Conservation (phyloP, 192 early-diverging fungal species). For the Coemansia sp. region DNA sequence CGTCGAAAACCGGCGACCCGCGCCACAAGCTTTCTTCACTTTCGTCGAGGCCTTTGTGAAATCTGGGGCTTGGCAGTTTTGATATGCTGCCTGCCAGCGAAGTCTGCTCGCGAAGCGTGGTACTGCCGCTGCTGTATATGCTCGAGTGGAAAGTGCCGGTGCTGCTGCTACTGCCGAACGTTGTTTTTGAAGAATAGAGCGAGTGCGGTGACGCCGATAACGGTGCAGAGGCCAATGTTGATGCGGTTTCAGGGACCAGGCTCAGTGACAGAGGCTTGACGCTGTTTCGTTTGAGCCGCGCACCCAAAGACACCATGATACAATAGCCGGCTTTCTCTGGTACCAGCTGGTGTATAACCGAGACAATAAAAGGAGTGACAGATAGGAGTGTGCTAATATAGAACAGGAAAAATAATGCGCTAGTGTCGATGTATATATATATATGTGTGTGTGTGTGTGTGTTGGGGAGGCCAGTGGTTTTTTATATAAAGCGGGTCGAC, state of each 20-base stretch:
- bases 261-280: conserved; percentile 15
- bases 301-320: conserved; percentile 23
- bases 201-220: not conserved
- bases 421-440: too few species aligned
- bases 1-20: conserved; percentile 49
- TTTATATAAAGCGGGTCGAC: not conserved
- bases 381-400: too few species aligned
- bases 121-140: not conserved
- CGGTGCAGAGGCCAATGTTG: not conserved
- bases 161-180: not conserved
- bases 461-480: not conserved
- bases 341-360: too few species aligned
- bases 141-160: not conserved
- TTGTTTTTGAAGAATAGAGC: not conserved
- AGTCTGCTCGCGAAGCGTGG: not conserved
- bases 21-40: conserved; percentile 22
- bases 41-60: not conserved
- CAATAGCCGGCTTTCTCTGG: not conserved
- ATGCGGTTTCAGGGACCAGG: conserved; percentile 1
- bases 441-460: too few species aligned
- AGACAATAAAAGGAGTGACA: too few species aligned
- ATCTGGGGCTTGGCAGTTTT: not conserved
- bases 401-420: too few species aligned
- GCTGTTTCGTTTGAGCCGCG: conserved; percentile 35
- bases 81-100: not conserved